These are phyloP conservation scores for Pulicaria dysenterica DNA, from an alignment of 129 eudicot species.

Conservation along the genomic window DNA sequence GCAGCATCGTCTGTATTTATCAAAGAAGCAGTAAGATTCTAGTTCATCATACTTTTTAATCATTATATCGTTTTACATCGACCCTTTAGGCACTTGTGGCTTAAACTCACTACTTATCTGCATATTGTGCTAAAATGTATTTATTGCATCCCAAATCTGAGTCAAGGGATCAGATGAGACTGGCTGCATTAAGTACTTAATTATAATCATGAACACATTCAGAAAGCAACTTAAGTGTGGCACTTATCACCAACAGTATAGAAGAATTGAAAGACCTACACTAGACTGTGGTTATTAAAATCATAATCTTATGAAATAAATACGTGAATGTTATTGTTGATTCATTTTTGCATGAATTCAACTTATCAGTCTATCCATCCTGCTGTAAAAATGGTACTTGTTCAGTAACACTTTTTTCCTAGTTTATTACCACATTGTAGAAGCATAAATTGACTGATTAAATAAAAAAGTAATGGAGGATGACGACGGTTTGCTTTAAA, in stretches of 20 bases:
- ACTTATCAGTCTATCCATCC: neutral
- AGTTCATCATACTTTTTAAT: neutral
- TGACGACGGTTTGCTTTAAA: neutral
- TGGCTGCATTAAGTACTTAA: too few species aligned
- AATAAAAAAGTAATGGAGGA: neutral
- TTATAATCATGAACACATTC: too few species aligned
- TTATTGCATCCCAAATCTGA: neutral
- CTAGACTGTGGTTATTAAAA: neutral
- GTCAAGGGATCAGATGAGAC: too few species aligned
- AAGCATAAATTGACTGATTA: neutral
- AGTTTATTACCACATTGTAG: neutral
- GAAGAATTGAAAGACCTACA: neutral
- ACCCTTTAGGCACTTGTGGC: constrained; percentile 1
- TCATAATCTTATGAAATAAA: neutral
- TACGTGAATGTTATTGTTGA: neutral
- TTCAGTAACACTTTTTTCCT: too few species aligned
- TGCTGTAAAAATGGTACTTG: too few species aligned
- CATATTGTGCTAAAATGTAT: neutral
- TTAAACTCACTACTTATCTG: neutral
- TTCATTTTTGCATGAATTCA: constrained; percentile 7
- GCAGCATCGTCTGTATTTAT: constrained; percentile 94
- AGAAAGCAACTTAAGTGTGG: too few species aligned
- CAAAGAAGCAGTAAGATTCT: constrained; percentile 89
- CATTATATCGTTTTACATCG: constrained; percentile 4
- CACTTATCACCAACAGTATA: too few species aligned